Evolutionary conservation across 495 filamentous ascomycete genomes (phyloP), one percentile per base, ranked within the genome.

Genomic region (Acidomyces sp.): DNA sequence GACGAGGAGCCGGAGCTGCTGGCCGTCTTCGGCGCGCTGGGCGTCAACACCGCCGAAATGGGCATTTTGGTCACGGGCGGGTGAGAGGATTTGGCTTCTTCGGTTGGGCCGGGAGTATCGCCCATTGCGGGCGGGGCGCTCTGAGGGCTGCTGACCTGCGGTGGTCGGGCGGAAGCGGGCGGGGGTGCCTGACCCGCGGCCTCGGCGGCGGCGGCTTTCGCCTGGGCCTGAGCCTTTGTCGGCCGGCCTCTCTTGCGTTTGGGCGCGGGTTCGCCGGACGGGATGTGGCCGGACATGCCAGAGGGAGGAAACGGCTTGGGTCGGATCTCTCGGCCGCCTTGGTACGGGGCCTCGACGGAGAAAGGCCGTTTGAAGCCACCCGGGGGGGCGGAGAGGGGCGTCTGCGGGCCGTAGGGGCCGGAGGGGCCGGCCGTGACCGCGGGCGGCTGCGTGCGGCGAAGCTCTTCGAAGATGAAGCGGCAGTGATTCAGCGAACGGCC

Each of bases 211-310:
- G 34, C 41, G 24, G 48, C 51, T 45, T 46, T 52, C 41, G 45
- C 48, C 37, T 58, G 46, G 17, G 55, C 49, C 38, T 62, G 55
- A 32, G 50, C 58, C 37, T 61, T 62, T 5, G 58, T 59, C 13
- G 59, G 59, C 27, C 59, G 54, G 9, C 58, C 60, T 28, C 77
- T 65, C 43, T 70, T 72, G 63, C 78, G 78, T 39, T 69, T 68
- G 25, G 54, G 50, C 17, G 48, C 33, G 12, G 54, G 55, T 29
- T 61, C 57, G 18, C 48, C 43, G 6, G 46, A 35, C 13, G 55
- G 42, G 9, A 45, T 22, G 6, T 41, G 46, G 11, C 21, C 22
- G 16, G 49, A 19, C 48, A 43, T 55, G 25, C 13, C 60, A 27
- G 39, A 47, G 13, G 43, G 26, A 20, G 38, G 48, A 9, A 49